Conservation (phyloP, 2,329 filamentous ascomycete species). For the Zalaria obscura region DNA sequence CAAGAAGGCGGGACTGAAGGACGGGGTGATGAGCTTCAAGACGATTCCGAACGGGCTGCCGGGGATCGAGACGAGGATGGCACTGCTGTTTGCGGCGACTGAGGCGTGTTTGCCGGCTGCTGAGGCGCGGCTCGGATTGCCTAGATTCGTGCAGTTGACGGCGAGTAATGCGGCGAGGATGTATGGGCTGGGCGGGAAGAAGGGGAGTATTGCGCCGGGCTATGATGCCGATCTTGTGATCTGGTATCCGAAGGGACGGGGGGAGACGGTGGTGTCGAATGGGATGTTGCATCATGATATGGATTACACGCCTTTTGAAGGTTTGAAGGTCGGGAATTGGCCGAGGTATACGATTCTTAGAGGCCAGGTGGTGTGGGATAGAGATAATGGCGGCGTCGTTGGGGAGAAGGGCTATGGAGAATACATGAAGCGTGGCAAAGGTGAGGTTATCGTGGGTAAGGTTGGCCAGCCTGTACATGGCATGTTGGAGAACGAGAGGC, state of each 20-base stretch:
- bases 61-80: conserved; percentile 27
- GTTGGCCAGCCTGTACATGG: conserved; percentile 16
- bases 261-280: conserved; percentile 19
- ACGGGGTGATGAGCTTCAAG: conserved; percentile 22
- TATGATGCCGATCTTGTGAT: conserved; percentile 31
- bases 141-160: conserved; percentile 31
- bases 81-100: conserved; percentile 23
- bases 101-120: conserved; percentile 13
- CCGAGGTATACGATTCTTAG: conserved; percentile 46
- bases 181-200: conserved; percentile 25
- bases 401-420: conserved; percentile 18
- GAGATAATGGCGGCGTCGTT: conserved; percentile 34
- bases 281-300: conserved; percentile 44
- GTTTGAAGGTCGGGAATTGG: conserved; percentile 43
- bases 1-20: conserved; percentile 22
- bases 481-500: conserved; percentile 15
- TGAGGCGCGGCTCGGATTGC: conserved; percentile 15
- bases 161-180: conserved; percentile 29
- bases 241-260: conserved; percentile 21
- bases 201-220: conserved; percentile 27
- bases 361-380: conserved; percentile 44
- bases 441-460: conserved; percentile 15
- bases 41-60: conserved; percentile 30
- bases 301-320: conserved; percentile 50
- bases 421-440: conserved; percentile 22